A percentile compares a stretch with the other conserved stretches of the same genome.
Conservation (phyloP, 495 filamentous ascomycete genomes). For the Lophium mytilinum region DNA sequence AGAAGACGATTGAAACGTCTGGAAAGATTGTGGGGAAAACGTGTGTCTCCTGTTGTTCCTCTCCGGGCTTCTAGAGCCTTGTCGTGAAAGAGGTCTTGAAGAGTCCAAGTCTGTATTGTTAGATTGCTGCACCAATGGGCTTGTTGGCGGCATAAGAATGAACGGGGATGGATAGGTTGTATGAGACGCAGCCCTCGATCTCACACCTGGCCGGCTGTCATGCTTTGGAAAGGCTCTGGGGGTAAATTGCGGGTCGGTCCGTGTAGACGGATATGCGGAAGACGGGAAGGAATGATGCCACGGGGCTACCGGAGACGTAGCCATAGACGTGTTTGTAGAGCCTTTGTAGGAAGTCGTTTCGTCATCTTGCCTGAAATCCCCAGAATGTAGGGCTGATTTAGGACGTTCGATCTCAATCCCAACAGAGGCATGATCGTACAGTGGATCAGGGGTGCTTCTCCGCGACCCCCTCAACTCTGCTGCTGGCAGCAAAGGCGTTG, state of each 20-base stretch:
- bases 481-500: conserved; percentile 25
- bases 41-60: conserved; percentile 51
- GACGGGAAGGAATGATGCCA: conserved; percentile 33
- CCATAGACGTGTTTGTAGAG: conserved; percentile 6
- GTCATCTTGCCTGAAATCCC: conserved; percentile 60
- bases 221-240: conserved; percentile 2
- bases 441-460: conserved; percentile 20
- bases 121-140: conserved; percentile 82
- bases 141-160: conserved; percentile 79
- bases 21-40: conserved; percentile 49
- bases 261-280: conserved; percentile 20
- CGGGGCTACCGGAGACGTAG: conserved; percentile 33
- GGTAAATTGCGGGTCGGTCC: conserved; percentile 3
- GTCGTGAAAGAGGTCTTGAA: conserved; percentile 31
- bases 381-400: conserved; percentile 78
- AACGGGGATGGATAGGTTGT: conserved; percentile 76
- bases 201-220: conserved; percentile 1
- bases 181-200: conserved; percentile 52
- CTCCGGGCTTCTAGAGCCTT: conserved; percentile 35
- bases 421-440: conserved; percentile 24
- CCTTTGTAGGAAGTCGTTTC: conserved; percentile 3
- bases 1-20: conserved; percentile 27
- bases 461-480: conserved; percentile 16
- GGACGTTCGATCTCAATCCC: conserved; percentile 70
- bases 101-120: conserved; percentile 78